Base-by-base conservation (phyloP, 1,284 basidiomycete species). In the Wallemia ichthyophaga region DNA sequence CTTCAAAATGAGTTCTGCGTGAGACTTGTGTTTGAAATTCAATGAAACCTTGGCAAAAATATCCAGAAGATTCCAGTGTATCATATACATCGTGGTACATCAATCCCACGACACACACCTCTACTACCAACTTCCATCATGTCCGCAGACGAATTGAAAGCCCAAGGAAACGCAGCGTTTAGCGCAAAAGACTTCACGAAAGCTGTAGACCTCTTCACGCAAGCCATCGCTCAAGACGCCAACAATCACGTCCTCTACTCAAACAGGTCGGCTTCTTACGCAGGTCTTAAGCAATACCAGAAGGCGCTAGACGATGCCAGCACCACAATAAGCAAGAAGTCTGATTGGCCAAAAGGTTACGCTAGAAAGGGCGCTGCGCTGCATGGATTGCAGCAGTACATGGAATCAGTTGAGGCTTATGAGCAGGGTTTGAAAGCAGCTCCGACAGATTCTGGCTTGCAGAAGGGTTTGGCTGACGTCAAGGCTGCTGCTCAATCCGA, bases 151-250 rank as follows among this genome's bases (percentile, higher is more conserved):
- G 72, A 78, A 63, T 76, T 89, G 67, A 94, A 96, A 75, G 84
- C 88, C 66, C 79, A 82, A 69, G 91, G 91, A 67, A 96, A 96
- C 78, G 91, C 91, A 70, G 86, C 86, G 37, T 95, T 96, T 73
- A 76, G 83, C 31, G 85, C 86, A 60, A 95, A 92, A 71, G 80
- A 94, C 67, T 95, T 84, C 72, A 80, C 85, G 71, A 79, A 78
- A 62, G 91, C 91, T 11, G 86, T 91, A 62, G 72, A 73, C 61
- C 70, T 74, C 58, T 96, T 94, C 74, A 78, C 82, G 2, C 78
- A 91, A 65, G 91, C 86, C 23, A 85, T 95, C 68, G 80, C 77
- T 54, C 68, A 91, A 65, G 86, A 95, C 71, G 73, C 82, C 1
- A 73, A 73, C 54, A 87, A 89, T 67, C 83, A 86, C 68, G 88